Evolutionary conservation across 169 alveolate genomes (phyloP), one percentile per base, ranked within the genome.

Genomic region (Neospora caninum): DNA sequence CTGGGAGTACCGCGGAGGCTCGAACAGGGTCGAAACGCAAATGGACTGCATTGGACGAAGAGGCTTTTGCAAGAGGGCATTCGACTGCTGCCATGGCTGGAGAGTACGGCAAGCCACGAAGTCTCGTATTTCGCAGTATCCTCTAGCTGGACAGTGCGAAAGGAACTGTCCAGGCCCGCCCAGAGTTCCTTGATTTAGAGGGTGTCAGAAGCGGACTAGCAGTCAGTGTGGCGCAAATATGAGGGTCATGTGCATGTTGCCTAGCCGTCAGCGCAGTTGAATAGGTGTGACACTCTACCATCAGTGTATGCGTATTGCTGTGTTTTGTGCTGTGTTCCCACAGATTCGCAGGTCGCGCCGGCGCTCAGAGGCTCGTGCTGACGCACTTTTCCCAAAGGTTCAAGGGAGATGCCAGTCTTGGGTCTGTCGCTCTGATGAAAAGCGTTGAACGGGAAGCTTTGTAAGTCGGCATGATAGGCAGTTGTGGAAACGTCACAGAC

Each of bases 311-410:
- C 25, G 78, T 45, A 20, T 43, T 49, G 58, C 58, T 49, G 58
- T 22, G 58, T 13, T 49, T 49, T 49, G 58, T 22, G 58, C 58
- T 49, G 4, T 49, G 58, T 49, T 13, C 58, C 16, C 4, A 10
- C 95, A 93, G 91, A 45, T 96, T 96, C 67, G 98, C 98, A 2
- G 92, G 92, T 41, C 91, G 92, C 36, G 88, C 89, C n/a, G 95
- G 96, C 20, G 97, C 97, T 16, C 78, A 80, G n/a, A 58, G 93
- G 91, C 93, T 96, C 34, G 88, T 96, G 31, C 96, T 96, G 88
- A 96, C 98, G 42, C 98, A 96, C 95, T 96, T 96, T 93, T 95
- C 98, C 31, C 97, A 96, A 67, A 69, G 97, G 86, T 96, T 95
- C 78, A 95, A 91, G 38, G 97, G 97, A n/a, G 97, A 96, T 69